Base-by-base conservation (phyloP, 345 rosid genomes). In the Angophora floribunda region DNA sequence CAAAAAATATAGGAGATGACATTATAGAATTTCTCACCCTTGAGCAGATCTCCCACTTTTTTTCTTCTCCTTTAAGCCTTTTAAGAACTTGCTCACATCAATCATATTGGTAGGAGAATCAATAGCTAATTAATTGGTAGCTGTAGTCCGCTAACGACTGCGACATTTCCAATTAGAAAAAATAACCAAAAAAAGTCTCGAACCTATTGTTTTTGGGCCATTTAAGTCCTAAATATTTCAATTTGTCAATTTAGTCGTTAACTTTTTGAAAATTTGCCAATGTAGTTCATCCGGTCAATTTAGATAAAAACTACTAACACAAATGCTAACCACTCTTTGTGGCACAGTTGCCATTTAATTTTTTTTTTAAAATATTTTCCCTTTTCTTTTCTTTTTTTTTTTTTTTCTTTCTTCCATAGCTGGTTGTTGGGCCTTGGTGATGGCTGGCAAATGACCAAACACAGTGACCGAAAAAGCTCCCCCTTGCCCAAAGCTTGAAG, bases 291-390 rank as follows among this genome's bases (percentile, higher is more conserved):
- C 2, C 9, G 24, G 13, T 4, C 13, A 55, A 55, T 9, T 9
- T 22, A 21, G 2, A 12, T 55, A 0, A 0, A 55, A 55, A 22
- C 13, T 2, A 1, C 0, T 4, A 0, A 9, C 21, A 4, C 8
- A 8, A 5, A 1, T 6, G 4, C 61, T 1, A 1, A 0, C 61
- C 28, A 21, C 59, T 9, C 59, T 53, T 17, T 1, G 1, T 55
- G 24, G 24, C 61, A 55, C 1, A 0, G 0, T 21, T 2, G 61
- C 28, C 28, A 55, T 55, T 55, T 55, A 55, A 55, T 55, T 7
- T 55, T 55, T 55, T 55, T 49, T 49, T 49, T 49, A 17, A 53
- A 3, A 0, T 0, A 3, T 21, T 55, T 19, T 55, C 8, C 1
- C 7, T 21, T 55, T 22, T 8, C 21, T 55, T 12, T 55, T 22